phyloP scores from a whole-genome alignment of 148 eudicot genomes.

The Amaranthus cruentus region DNA sequence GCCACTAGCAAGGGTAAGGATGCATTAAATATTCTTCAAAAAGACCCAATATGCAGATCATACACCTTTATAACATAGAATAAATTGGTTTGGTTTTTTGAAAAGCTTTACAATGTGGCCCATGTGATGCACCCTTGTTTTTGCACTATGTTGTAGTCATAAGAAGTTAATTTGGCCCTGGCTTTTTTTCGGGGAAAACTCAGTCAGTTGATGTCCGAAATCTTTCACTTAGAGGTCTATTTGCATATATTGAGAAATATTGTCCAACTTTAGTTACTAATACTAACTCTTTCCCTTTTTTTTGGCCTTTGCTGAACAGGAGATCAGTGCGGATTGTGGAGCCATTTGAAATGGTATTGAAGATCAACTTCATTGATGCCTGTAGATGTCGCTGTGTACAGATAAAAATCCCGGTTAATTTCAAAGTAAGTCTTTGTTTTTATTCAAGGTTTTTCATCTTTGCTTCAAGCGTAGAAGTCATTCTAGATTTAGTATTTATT shows the following conservation, averaged over 20 bases:
- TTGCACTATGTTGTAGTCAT: neutral
- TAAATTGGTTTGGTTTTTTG: no score
- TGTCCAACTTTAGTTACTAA: neutral
- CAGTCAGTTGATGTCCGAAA: neutral
- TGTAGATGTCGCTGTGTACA: conserved; percentile 53
- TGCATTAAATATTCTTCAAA: no score
- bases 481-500: neutral
- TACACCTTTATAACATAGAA: no score
- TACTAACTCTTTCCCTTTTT: neutral
- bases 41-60: no score
- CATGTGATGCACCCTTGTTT: no score
- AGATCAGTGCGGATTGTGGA: conserved; percentile 45
- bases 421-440: conserved; percentile 46
- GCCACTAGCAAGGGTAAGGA: no score
- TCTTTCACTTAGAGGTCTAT: neutral
- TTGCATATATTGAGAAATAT: neutral
- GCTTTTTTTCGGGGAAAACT: neutral
- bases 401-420: conserved; percentile 64
- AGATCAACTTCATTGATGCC: conserved; percentile 74
- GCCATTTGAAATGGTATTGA: conserved; percentile 65
- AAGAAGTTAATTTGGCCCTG: neutral
- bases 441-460: neutral
- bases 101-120: no score
- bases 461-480: neutral
- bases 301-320: conserved; percentile 36